Evolutionary conservation across 371 early-diverging fungal genomes (phyloP), one percentile per base, ranked within the genome.

Genomic region (Circinella umbellata): DNA sequence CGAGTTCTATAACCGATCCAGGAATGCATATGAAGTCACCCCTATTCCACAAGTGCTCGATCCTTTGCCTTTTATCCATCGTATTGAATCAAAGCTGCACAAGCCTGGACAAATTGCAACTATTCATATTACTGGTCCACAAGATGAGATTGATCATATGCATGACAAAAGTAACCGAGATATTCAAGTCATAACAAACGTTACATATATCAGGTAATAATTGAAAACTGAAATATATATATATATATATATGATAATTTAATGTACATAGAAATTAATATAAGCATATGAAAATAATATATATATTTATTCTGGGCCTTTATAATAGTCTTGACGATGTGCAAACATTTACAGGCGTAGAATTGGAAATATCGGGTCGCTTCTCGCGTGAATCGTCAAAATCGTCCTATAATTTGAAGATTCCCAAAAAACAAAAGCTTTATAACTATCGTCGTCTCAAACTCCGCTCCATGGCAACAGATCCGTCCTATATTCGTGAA

Each of bases 401-500:
- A 63, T 59, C 77, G n/a, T 64, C 80, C 4, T 82, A 82, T 53
- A 78, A 74, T 18, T 53, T 80, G 27, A 75, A 80, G 15, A 18
- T 78, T 7, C 46, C 69, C 1, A 75, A 80, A 48, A 61, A 72
- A 15, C n/a, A 64, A 4, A 67, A 63, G 0, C 69, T 70, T 8
- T 77, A 68, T 66, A 69, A 72, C 13, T 77, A 70, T 35, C 71
- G 69, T 39, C 68, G 75, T 7, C 17, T 82, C 36, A 82, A 82
- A 53, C 67, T 82, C 3, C 70, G 82, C 27, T 63, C 80, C 1
- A 18, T 81, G 8, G 69, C 66, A 35, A 74, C 73, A 0, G 82
- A 81, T 65, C 79, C 77, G 4, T 79, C 82, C 11, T 81, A 81
- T 35, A 51, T 81, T 13, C 81, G 78, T 48, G 81, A 80, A 62